phyloP scores from a whole-genome alignment of 2,329 filamentous ascomycete species.

The Fusarium incarnatum region DNA sequence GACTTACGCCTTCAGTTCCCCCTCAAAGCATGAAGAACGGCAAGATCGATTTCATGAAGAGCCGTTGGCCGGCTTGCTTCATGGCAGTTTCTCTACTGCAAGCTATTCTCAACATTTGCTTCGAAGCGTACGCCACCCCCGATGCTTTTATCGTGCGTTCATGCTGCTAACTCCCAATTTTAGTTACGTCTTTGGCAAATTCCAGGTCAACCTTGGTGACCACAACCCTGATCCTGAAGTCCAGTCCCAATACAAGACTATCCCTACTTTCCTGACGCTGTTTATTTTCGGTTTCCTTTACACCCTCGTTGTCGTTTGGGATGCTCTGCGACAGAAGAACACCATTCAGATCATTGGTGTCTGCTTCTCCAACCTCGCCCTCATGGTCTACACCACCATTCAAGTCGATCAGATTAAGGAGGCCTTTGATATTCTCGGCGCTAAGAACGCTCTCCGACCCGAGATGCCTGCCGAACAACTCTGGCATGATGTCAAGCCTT shows the following conservation, averaged over 20 bases:
- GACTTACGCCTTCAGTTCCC: conserved; percentile 50
- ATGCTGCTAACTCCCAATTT: conserved; percentile 33
- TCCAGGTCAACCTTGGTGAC: conserved; percentile 71
- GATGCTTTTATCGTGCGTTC: background rate
- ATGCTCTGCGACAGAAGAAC: conserved; percentile 93
- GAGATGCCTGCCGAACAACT: conserved; percentile 57
- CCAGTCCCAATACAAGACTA: conserved; percentile 72
- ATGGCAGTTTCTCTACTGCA: conserved; percentile 79
- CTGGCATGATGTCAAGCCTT: conserved; percentile 78
- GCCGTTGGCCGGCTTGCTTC: conserved; percentile 90
- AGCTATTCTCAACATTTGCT: conserved; percentile 80
- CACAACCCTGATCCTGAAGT: conserved; percentile 55
- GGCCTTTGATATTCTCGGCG: conserved; percentile 70
- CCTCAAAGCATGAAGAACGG: conserved; percentile 49
- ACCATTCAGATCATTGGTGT: conserved; percentile 98
- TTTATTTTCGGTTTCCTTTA: conserved; percentile 99
- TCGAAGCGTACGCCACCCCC: conserved; percentile 79
- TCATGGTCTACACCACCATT: conserved; percentile 92
- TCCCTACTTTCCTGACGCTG: conserved; percentile 93
- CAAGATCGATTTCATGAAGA: conserved; percentile 79
- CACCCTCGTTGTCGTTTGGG: conserved; percentile 88
- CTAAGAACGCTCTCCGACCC: conserved; percentile 58
- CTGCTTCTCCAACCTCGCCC: conserved; percentile 89
- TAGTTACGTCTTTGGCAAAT: conserved; percentile 90
- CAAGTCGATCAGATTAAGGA: conserved; percentile 90